phyloP scores from a whole-genome alignment of 352 stramenopile species.

The Phytophthora uliginosa region DNA sequence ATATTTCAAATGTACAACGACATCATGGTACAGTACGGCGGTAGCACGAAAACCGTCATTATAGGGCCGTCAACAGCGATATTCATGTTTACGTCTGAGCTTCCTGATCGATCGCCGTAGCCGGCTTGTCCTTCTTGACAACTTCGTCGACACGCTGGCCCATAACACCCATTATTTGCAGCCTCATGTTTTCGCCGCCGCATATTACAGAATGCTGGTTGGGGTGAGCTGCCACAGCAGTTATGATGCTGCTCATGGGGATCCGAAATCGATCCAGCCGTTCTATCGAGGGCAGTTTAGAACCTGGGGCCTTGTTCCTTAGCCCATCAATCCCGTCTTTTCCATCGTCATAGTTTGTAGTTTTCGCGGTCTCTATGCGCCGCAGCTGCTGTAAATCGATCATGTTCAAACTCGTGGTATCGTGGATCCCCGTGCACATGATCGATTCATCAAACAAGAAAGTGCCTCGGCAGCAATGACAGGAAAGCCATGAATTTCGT shows the following conservation, averaged over 20 bases:
- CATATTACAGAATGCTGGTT: conserved; percentile 58
- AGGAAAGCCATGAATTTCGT: conserved; percentile 64
- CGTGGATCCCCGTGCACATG: conserved; percentile 57
- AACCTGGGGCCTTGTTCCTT: not conserved
- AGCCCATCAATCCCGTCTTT: not conserved
- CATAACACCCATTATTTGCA: conserved; percentile 43
- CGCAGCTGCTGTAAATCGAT: conserved; percentile 62
- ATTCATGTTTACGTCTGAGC: not conserved
- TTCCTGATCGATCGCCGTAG: not conserved
- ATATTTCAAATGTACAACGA: too few relatives aligned
- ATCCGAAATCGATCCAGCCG: conserved; percentile 64
- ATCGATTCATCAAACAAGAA: conserved; percentile 64
- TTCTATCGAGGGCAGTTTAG: conserved; percentile 29
- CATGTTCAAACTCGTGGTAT: conserved; percentile 52
- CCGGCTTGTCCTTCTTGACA: not conserved
- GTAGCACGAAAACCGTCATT: too few relatives aligned
- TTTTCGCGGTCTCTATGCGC: not conserved
- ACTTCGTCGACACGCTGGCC: conserved; percentile 5
- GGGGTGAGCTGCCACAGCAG: conserved; percentile 55
- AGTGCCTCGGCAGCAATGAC: conserved; percentile 56
- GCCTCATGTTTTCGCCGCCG: conserved; percentile 51
- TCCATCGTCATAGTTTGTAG: not conserved
- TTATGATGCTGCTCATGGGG: conserved; percentile 51
- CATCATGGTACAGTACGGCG: too few relatives aligned
- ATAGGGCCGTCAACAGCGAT: not conserved